Evolutionary conservation across 75 land plant species (phyloP).

Genomic region (Picea sitchensis): DNA sequence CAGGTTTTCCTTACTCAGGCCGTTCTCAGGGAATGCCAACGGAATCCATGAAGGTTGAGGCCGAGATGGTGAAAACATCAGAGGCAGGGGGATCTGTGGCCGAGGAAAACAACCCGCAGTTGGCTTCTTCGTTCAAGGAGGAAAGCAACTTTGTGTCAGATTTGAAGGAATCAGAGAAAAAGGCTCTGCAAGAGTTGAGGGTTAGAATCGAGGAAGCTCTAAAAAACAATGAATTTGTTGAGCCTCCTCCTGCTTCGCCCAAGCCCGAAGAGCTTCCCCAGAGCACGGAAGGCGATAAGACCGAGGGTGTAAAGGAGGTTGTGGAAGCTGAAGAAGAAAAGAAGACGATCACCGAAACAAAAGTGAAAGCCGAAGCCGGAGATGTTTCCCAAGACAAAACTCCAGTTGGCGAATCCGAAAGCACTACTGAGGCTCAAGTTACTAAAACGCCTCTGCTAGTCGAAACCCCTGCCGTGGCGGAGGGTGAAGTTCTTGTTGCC

Average conservation of each 20-base stretch:
- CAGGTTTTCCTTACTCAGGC: no score
- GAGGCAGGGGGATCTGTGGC: not conserved
- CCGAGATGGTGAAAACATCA: not conserved
- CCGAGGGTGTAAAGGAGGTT: not conserved
- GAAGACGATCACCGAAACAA: slow-evolving; percentile 6
- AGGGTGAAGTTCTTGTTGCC: not conserved
- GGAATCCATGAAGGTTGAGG: not conserved
- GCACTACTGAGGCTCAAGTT: not conserved
- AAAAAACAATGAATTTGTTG: slow-evolving; percentile 21
- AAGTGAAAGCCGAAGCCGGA: not conserved
- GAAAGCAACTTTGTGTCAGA: slow-evolving; percentile 57
- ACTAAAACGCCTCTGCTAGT: not conserved
- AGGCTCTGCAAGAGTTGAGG: slow-evolving; percentile 57
- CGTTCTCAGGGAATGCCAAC: no score
- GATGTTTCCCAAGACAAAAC: not conserved
- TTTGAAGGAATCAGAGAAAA: slow-evolving; percentile 64
- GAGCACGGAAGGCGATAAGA: slow-evolving; percentile 10
- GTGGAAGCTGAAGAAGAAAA: slow-evolving; percentile 24
- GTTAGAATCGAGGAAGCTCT: slow-evolving; percentile 54
- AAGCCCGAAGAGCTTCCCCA: not conserved
- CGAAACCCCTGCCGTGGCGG: not conserved
- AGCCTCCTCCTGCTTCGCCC: slow-evolving; percentile 3
- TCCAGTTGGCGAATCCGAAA: not conserved
- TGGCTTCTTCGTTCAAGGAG: slow-evolving; percentile 26
- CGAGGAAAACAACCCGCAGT: slow-evolving; percentile 11